These are phyloP conservation scores for Akanthomyces uredinophilus DNA, from an alignment of 2,329 filamentous ascomycete genomes.

Conservation along the genomic window DNA sequence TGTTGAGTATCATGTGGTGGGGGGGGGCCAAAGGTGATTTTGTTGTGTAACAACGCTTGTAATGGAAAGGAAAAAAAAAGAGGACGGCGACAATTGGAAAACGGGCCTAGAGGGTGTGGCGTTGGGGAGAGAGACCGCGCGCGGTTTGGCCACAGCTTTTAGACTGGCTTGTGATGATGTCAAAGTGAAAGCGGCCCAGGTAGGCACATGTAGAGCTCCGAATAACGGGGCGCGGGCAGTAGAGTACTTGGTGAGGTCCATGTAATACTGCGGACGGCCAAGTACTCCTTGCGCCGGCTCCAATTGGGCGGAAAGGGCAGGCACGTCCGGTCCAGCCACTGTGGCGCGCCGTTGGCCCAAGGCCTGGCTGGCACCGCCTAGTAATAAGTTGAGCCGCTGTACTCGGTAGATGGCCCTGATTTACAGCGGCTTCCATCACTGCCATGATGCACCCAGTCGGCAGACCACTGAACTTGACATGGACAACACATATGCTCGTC, in stretches of 20 bases:
- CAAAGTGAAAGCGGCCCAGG: neutral
- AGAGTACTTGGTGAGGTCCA: neutral
- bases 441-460: too few species aligned
- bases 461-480: too few species aligned
- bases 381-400: too few species aligned
- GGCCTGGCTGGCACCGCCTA: too few species aligned
- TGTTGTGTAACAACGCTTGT: neutral
- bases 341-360: too few species aligned
- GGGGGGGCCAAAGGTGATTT: neutral
- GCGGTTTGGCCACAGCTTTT: neutral
- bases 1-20: neutral
- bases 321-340: neutral
- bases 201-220: neutral
- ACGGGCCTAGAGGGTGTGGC: neutral
- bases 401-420: too few species aligned
- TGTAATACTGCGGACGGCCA: neutral
- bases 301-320: neutral
- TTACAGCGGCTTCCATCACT: too few species aligned
- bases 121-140: neutral
- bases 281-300: neutral
- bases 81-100: neutral
- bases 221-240: neutral
- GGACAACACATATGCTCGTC: too few species aligned
- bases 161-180: constrained; percentile 12
- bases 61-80: neutral